A percentile compares a stretch with the other conserved stretches of the same genome.
phyloP scores from a whole-genome alignment of 768 basidiomycete genomes.

The Termitomyces eurrhizus region DNA sequence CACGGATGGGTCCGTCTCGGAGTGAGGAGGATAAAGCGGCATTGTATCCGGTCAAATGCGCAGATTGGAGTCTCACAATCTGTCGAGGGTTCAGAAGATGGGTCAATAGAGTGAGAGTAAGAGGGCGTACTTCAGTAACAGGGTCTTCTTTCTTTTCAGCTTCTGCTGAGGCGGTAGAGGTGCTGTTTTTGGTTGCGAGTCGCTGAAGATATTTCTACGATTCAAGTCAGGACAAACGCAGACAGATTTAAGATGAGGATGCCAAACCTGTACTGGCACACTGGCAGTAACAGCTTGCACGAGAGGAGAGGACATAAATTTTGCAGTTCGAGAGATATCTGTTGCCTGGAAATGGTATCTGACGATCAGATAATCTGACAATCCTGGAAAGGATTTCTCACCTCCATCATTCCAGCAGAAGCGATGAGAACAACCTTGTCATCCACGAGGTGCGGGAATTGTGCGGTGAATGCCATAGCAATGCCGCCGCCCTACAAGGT shows the following conservation, averaged over 20 bases:
- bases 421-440: slow-evolving; percentile 64
- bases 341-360: slow-evolving; percentile 34
- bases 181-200: slow-evolving; percentile 35
- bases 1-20: slow-evolving; percentile 68
- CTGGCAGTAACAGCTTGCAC: slow-evolving; percentile 66
- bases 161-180: slow-evolving; percentile 10
- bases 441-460: slow-evolving; percentile 70
- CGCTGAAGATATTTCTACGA: slow-evolving; percentile 48
- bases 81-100: slow-evolving; percentile 17
- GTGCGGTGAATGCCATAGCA: slow-evolving; percentile 63
- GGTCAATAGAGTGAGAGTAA: background rate
- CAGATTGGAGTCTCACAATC: slow-evolving; percentile 77
- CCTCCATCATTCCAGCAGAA: slow-evolving; percentile 68
- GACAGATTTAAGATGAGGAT: background rate
- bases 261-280: slow-evolving; percentile 54
- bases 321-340: slow-evolving; percentile 70
- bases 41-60: slow-evolving; percentile 72
- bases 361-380: background rate
- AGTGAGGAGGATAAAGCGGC: slow-evolving; percentile 74
- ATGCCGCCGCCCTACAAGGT: slow-evolving; percentile 65
- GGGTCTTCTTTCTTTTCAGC: slow-evolving; percentile 24
- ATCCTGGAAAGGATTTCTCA: slow-evolving; percentile 17
- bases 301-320: slow-evolving; percentile 74
- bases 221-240: background rate
- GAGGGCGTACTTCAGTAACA: slow-evolving; percentile 38